Conservation (phyloP, 2,329 filamentous ascomycete genomes). For the Trichoderma harzianum region DNA sequence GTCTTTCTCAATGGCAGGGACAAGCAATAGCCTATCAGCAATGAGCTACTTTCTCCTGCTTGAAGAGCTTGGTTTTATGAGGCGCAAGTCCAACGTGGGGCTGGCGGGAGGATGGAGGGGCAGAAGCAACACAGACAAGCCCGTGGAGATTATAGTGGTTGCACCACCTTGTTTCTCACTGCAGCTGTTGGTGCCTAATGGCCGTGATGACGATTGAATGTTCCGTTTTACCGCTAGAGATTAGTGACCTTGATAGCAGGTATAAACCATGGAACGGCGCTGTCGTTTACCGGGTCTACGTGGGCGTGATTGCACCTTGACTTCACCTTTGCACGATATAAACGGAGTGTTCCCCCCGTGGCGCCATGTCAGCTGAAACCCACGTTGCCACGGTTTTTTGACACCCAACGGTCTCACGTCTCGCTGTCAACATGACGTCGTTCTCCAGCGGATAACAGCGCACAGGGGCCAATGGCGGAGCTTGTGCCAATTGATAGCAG, state of each 20-base stretch:
- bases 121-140: not conserved
- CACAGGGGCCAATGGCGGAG: conserved; percentile 7
- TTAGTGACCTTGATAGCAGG: not conserved
- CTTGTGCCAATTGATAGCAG: conserved; percentile 6
- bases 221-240: not conserved
- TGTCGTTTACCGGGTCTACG: not conserved
- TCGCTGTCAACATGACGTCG: conserved; percentile 14
- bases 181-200: conserved; percentile 12
- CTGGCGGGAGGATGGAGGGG: conserved; percentile 11
- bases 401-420: not conserved
- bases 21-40: conserved; percentile 13
- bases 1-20: conserved; percentile 1
- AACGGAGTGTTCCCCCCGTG: not conserved
- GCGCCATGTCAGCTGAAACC: not conserved
- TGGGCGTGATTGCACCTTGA: not conserved
- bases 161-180: conserved; percentile 6
- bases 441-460: not conserved
- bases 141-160: conserved; percentile 14
- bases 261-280: not conserved
- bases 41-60: conserved; percentile 4
- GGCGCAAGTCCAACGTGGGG: conserved; percentile 7
- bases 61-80: conserved; percentile 10
- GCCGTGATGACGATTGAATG: not conserved
- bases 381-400: not conserved
- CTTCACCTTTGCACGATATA: not conserved